Conservation (phyloP, 306 rosid genomes). For the Rubus parviflorus region DNA sequence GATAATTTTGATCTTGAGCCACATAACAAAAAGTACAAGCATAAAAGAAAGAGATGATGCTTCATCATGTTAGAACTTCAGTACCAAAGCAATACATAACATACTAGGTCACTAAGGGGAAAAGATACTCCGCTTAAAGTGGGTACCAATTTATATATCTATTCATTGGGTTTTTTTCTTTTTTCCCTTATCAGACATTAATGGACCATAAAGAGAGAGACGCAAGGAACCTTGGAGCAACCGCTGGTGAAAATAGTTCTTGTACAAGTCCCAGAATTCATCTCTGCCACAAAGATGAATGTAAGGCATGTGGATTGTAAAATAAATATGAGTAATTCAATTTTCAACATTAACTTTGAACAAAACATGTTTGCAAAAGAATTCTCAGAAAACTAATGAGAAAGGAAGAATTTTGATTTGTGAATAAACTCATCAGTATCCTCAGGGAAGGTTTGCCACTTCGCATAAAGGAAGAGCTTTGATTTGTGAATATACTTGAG, state of each 20-base stretch:
- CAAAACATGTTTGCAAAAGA: background rate
- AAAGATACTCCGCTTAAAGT: slow-evolving; percentile 12
- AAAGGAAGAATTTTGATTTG: no score
- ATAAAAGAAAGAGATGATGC: background rate
- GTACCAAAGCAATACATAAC: background rate
- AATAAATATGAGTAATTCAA: background rate
- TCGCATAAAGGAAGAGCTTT: background rate
- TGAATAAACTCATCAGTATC: no score
- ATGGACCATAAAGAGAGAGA: slow-evolving; percentile 64
- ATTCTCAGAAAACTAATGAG: no score
- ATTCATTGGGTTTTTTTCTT: slow-evolving; percentile 22
- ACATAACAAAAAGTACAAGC: background rate
- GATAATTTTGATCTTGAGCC: background rate
- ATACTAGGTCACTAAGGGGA: background rate
- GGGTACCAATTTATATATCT: background rate
- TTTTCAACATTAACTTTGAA: background rate
- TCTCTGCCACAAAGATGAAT: slow-evolving; percentile 51
- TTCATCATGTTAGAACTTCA: background rate
- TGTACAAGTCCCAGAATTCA: slow-evolving; percentile 90
- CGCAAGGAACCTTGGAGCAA: slow-evolving; percentile 56
- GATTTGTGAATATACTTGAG: background rate
- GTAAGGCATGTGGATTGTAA: background rate
- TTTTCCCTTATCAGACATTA: slow-evolving; percentile 44
- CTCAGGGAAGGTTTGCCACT: background rate
- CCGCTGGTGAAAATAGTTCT: slow-evolving; percentile 60